A percentile compares a stretch with the other conserved stretches of the same genome.
Evolutionary conservation across 2,329 filamentous ascomycete species (phyloP).

Genomic region (Hypoxylon sp.): DNA sequence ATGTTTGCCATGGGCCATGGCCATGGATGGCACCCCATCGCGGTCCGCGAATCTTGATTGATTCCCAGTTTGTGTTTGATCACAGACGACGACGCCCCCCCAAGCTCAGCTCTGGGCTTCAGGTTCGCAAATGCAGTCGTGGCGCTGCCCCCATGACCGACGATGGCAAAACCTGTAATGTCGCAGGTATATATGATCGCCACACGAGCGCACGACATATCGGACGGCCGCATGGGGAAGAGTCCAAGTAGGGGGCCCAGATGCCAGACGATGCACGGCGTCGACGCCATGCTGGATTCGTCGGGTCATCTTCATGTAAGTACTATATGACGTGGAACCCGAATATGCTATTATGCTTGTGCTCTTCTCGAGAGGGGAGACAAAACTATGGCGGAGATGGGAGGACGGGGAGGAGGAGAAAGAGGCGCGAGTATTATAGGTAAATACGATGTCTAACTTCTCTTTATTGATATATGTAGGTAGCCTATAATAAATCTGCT

Average conservation of each 20-base stretch:
- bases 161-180: conserved; percentile 28
- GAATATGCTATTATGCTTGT: not conserved
- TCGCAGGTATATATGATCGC: conserved; percentile 23
- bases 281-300: conserved; percentile 24
- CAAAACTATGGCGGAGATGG: not conserved
- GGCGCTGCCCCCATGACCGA: conserved; percentile 28
- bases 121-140: conserved; percentile 6
- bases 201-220: conserved; percentile 28
- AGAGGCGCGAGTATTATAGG: not conserved
- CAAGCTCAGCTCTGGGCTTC: not conserved
- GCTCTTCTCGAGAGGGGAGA: not conserved
- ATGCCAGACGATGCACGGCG: conserved; percentile 24
- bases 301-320: conserved; percentile 29
- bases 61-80: conserved; percentile 7
- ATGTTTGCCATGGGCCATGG: too few relatives aligned
- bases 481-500: not conserved
- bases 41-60: conserved; percentile 1
- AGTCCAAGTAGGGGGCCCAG: not conserved
- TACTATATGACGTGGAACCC: conserved; percentile 21
- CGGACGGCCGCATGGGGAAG: conserved; percentile 38
- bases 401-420: not conserved
- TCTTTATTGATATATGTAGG: conserved; percentile 21
- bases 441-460: not conserved
- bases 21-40: too few relatives aligned
- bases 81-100: not conserved